Conservation (phyloP, 1,284 basidiomycete species). For the Neotropicomus parvogracilis region DNA sequence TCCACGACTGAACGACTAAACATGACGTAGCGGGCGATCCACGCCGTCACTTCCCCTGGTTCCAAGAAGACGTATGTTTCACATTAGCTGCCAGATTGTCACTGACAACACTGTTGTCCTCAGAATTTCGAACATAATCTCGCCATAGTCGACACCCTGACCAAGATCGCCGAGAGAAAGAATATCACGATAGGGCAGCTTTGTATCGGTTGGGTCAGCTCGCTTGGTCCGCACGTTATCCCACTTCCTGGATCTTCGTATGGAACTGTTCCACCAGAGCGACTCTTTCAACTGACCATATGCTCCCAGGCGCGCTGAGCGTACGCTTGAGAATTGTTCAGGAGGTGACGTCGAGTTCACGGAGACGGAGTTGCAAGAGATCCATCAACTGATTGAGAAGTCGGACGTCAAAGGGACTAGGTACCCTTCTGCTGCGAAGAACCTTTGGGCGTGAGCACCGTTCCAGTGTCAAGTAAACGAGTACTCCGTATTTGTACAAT, state of each 20-base stretch:
- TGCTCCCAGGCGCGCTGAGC: conserved; percentile 13
- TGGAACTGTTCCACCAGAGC: background rate
- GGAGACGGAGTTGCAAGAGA: conserved; percentile 20
- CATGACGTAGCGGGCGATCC: conserved; percentile 23
- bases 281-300: background rate
- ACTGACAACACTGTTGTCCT: conserved; percentile 3
- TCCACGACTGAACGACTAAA: background rate
- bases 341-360: conserved; percentile 22
- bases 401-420: conserved; percentile 20
- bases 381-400: conserved; percentile 14
- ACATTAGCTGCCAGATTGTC: background rate
- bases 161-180: conserved; percentile 45
- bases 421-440: conserved; percentile 10
- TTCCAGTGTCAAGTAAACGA: background rate
- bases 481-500: background rate
- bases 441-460: conserved; percentile 21
- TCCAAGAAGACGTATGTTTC: conserved; percentile 28
- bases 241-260: conserved; percentile 32
- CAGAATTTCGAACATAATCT: conserved; percentile 50
- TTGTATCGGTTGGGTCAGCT: conserved; percentile 55
- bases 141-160: conserved; percentile 46
- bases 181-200: conserved; percentile 53
- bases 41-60: conserved; percentile 23
- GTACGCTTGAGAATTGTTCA: conserved; percentile 26
- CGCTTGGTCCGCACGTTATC: conserved; percentile 27